Evolutionary conservation across 257 asterid genomes (phyloP), one percentile per base, ranked within the genome.

Genomic region (Plectranthus barbatus): DNA sequence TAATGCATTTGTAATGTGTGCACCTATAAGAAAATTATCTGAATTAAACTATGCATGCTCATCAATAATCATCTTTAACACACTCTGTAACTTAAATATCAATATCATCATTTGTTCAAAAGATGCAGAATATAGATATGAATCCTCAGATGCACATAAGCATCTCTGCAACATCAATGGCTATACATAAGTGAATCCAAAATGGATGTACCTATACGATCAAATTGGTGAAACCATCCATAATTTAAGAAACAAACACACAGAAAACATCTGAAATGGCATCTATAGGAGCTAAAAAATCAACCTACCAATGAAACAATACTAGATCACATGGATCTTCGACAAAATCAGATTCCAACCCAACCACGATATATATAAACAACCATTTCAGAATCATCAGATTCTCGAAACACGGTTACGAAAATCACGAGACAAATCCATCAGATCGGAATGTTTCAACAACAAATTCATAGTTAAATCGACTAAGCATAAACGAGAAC

Each of bases 241-340:
- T 20, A 58, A 29, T 36, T 56, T 21, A 39, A 20, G 17, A 44
- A 26, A 23, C 57, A 46, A 64, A 18, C 46, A 8, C 18, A 31
- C 21, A 56, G 55, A n/a, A 53, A 26, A 14, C 31, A 24, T 9
- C 64, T 7, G 39, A 34, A 29, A 49, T 15, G 3, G 14, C 57
- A 48, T 17, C 18, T 9, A 19, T n/a, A 44, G 40, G 34, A 47
- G 55, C 49, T 41, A 18, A 56, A 42, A 45, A 1, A 1, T 26
- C 45, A 55, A 39, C 47, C 31, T 42, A 19, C 7, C 23, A 23
- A 21, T 17, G 53, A 62, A 57, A 51, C 34, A 17, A n/a, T 9
- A 58, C 42, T 21, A 72, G 65, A 66, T 65, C 77, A 75, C 31
- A 61, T 41, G 69, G 66, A 77, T 77, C 76, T 44, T 49, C 8